Evolutionary conservation across 306 rosid species (phyloP).

Genomic region (Sindora glabra): DNA sequence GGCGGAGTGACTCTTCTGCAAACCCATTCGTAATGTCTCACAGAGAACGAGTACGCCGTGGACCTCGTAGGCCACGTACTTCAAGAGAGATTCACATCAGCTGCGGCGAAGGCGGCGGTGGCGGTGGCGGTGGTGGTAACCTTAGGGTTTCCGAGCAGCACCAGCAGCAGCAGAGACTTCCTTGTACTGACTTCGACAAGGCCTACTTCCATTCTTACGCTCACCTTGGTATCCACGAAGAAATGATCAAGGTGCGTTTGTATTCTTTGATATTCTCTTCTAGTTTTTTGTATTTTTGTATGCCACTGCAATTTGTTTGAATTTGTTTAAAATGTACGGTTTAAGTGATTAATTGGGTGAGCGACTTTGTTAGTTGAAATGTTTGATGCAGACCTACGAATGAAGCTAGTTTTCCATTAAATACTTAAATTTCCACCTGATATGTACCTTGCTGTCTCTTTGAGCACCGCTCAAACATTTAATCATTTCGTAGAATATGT

Average conservation of each 20-base stretch:
- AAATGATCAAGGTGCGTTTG: constrained; percentile 89
- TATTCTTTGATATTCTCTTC: not conserved
- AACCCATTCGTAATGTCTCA: constrained; percentile 22
- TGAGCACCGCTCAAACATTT: too few relatives aligned
- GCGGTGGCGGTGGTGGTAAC: too few relatives aligned
- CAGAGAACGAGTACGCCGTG: constrained; percentile 53
- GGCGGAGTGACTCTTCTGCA: not conserved
- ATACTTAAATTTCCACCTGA: too few relatives aligned
- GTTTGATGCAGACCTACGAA: too few relatives aligned
- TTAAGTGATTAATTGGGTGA: too few relatives aligned
- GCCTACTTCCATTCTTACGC: constrained; percentile 93
- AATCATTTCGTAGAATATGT: too few relatives aligned
- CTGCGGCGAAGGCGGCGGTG: too few relatives aligned
- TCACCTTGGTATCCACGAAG: constrained; percentile 94
- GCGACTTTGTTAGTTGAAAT: too few relatives aligned
- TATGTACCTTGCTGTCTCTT: too few relatives aligned
- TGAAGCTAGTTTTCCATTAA: too few relatives aligned
- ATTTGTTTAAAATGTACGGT: too few relatives aligned
- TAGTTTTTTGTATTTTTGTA: not conserved
- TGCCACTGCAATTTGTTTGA: too few relatives aligned
- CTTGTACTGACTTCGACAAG: constrained; percentile 86
- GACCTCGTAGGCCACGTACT: constrained; percentile 55
- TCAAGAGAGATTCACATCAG: constrained; percentile 16
- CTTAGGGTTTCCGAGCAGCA: constrained; percentile 67
- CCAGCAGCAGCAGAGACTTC: constrained; percentile 34